Percentiles rank a stretch among this genome's conserved stretches.
Conservation (phyloP, 805 yeast genomes). For the Candida gorgasii region DNA sequence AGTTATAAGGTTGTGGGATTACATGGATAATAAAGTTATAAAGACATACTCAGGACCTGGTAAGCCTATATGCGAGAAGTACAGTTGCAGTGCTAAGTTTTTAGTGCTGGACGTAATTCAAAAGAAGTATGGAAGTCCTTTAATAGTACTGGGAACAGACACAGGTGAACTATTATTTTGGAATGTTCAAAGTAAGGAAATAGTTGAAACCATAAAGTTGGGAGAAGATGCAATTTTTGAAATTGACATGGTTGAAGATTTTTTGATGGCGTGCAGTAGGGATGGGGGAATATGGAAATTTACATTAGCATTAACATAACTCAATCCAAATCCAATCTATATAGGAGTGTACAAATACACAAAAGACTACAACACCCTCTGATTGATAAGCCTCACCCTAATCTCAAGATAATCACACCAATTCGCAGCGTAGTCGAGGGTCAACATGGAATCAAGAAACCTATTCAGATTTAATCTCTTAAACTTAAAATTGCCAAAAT, state of each 20-base stretch:
- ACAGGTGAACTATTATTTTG: conserved; percentile 55
- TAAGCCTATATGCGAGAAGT: conserved; percentile 49
- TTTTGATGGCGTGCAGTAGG: conserved; percentile 30
- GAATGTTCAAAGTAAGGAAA: conserved; percentile 63
- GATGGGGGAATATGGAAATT: conserved; percentile 5
- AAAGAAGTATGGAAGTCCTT: conserved; percentile 28
- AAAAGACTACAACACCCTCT: no score
- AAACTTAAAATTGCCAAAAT: conserved; percentile 63
- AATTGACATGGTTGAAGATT: conserved; percentile 34
- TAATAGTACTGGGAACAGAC: conserved; percentile 65
- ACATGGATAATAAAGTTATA: conserved; percentile 74
- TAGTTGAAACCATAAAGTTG: conserved; percentile 31
- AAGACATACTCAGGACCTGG: conserved; percentile 57
- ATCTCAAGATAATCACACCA: background rate
- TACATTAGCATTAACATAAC: no score
- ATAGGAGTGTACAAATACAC: no score
- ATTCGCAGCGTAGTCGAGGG: background rate
- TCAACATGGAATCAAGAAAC: conserved; percentile 44
- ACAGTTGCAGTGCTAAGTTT: conserved; percentile 54
- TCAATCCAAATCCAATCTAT: no score
- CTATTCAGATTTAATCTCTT: conserved; percentile 62
- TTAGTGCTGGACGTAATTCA: conserved; percentile 29
- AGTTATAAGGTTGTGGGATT: conserved; percentile 78
- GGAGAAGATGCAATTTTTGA: conserved; percentile 26
- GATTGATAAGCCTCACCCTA: background rate